These are phyloP conservation scores for Flaveria brownii DNA, from an alignment of 129 eudicot genomes.

Conservation along the genomic window DNA sequence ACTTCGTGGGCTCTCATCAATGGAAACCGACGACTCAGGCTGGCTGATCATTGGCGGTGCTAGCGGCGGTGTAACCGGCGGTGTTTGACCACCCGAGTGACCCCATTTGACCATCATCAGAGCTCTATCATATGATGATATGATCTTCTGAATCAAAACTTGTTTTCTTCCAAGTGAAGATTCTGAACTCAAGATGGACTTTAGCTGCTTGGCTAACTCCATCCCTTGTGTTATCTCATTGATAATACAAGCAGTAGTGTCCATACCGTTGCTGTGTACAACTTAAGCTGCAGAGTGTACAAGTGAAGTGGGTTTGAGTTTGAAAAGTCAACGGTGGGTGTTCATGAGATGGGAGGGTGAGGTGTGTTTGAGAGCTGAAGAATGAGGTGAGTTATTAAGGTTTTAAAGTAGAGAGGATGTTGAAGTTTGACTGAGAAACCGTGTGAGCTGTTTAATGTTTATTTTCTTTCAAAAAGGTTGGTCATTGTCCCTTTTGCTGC, in stretches of 20 bases:
- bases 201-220: conserved; percentile 73
- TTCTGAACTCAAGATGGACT: conserved; percentile 50
- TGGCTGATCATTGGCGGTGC: conserved; percentile 33
- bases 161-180: conserved; percentile 44
- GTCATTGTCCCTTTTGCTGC: conserved; percentile 40
- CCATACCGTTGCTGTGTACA: conserved; percentile 23
- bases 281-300: conserved; percentile 23
- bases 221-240: conserved; percentile 71
- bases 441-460: conserved; percentile 39
- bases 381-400: conserved; percentile 36
- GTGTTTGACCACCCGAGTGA: conserved; percentile 42
- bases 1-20: conserved; percentile 57
- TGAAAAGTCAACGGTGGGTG: conserved; percentile 32
- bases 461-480: conserved; percentile 22
- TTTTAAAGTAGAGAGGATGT: conserved; percentile 43
- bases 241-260: conserved; percentile 44
- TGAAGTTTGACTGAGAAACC: conserved; percentile 78
- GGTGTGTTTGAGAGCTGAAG: conserved; percentile 42
- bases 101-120: conserved; percentile 61
- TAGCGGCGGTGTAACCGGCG: conserved; percentile 28
- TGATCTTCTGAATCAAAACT: conserved; percentile 50
- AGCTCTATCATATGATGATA: conserved; percentile 73
- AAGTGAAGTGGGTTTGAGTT: conserved; percentile 11
- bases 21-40: conserved; percentile 60
- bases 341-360: conserved; percentile 20